A percentile compares a stretch with the other conserved stretches of the same genome.
Conservation (phyloP, 306 rosid genomes). For the Cicer pinnatifidum region DNA sequence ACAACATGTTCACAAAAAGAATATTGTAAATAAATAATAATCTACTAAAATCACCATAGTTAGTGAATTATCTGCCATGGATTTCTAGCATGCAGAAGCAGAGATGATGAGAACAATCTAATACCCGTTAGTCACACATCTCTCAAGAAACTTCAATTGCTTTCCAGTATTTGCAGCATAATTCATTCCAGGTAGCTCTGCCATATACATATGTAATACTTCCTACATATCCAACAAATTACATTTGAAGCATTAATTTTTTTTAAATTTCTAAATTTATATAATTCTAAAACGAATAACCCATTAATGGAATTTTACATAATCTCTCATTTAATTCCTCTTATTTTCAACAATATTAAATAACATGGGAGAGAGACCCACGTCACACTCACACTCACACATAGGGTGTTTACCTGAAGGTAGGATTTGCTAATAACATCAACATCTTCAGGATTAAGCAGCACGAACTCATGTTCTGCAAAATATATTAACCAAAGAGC, state of each 20-base stretch:
- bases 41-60: background rate
- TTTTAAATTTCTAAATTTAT: background rate
- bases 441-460: conserved; percentile 73
- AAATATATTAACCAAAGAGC: conserved; percentile 12
- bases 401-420: conserved; percentile 63
- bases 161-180: conserved; percentile 94
- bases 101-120: conserved; percentile 6
- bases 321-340: conserved; percentile 3
- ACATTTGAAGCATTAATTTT: background rate
- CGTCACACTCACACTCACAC: background rate
- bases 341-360: background rate
- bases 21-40: background rate
- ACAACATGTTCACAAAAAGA: background rate
- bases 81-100: conserved; percentile 31
- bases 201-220: conserved; percentile 66
- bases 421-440: conserved; percentile 52
- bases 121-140: conserved; percentile 89
- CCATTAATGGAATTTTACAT: conserved; percentile 9
- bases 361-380: background rate
- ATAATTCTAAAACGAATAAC: background rate
- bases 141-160: conserved; percentile 75
- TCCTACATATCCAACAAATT: conserved; percentile 57
- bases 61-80: background rate
- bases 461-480: conserved; percentile 58
- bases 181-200: conserved; percentile 86